Evolutionary conservation across 805 yeast species (phyloP), one percentile per base, ranked within the genome.

Genomic region (Wickerhamiella vanderwaltii): DNA sequence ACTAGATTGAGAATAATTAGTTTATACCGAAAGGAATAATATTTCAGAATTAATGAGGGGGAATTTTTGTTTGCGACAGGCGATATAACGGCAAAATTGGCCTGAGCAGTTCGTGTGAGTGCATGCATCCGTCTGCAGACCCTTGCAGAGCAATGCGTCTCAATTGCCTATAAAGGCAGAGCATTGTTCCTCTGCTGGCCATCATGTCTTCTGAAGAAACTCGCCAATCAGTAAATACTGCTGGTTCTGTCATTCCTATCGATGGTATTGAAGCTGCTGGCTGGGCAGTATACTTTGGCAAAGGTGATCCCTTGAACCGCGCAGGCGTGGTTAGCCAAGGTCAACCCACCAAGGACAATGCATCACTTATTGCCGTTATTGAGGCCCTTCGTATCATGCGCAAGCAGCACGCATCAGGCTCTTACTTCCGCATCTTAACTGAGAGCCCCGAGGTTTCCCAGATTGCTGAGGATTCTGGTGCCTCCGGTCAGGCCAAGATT

Each of bases 281-380:
- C 9, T 37, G 40, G 40, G 18, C 40, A 3, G 23, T 16, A 32
- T 37, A 37, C 40, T 37, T 37, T 37, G 40, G 40, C 6, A 29
- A 37, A 17, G 40, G 40, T 20, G 40, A 37, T 16, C 40, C 32
- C 19, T 33, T 37, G 17, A 37, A 37, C 20, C 20, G 28, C 22
- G 40, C 32, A 9, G 40, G 40, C 13, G 32, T 25, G 15, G 29
- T 37, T 6, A 9, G n/a, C 15, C 23, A 37, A 12, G 40, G 40
- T 9, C 22, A 17, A 6, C 40, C 28, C 22, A 29, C 25, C 20
- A 32, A 37, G 20, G 34, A 37, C 4, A 37, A 29, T 16, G 40
- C 40, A 19, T 33, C 28, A 13, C 16, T 37, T 15, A 20, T 24
- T 20, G 40, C 40, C 9, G 28, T 37, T 2, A 37, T 37, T n/a